Evolutionary conservation across 352 stramenopile genomes (phyloP), one percentile per base, ranked within the genome.

Genomic region (Phytophthora lateralis): DNA sequence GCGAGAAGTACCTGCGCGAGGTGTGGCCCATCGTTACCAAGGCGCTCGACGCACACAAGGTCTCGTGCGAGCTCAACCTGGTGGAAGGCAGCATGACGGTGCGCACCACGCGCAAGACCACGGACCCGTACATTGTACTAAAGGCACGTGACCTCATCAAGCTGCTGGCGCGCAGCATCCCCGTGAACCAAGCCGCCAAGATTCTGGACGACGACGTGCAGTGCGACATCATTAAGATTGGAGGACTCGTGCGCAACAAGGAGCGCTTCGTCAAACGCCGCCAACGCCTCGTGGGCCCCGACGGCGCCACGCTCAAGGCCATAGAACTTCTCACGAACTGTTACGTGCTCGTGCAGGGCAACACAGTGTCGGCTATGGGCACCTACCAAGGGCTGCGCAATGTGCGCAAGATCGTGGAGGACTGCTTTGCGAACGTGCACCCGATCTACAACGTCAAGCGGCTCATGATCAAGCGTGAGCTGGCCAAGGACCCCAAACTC

Each of bases 391-490:
- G 96, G 21, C 80, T 98, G 11, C 97, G 97, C 69, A 95, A 94
- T 61, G 93, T 98, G 34, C 90, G 97, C 43, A 98, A 97, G 50
- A 98, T 99, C 32, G 92, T 99, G 17, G 79, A 99, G 59, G 98
- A 99, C 71, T 99, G 97, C 73, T 99, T 99, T 71, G 94, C 97
- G n/a, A 99, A 99, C 75, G 96, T 99, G 39, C 98, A 99, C 70
- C 98, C 98, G 29, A 98, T 99, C 53, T 99, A 99, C 88, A 98
- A 99, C 69, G 98, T 99, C 57, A 99, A 99, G 83, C 96, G 96
- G n/a, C 79, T 99, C 18, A 99, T 99, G 98, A 99, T 99, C 76
- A 98, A 99, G 78, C 91, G 96, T 34, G 98, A 99, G 77, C 78
- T 99, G n/a, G 94, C 91, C 14, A 99, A 99, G 73, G 98, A 99